A percentile compares a stretch with the other conserved stretches of the same genome.
Evolutionary conservation across 2,329 filamentous ascomycete species (phyloP).

Genomic region (Clonostachys rhizophaga): DNA sequence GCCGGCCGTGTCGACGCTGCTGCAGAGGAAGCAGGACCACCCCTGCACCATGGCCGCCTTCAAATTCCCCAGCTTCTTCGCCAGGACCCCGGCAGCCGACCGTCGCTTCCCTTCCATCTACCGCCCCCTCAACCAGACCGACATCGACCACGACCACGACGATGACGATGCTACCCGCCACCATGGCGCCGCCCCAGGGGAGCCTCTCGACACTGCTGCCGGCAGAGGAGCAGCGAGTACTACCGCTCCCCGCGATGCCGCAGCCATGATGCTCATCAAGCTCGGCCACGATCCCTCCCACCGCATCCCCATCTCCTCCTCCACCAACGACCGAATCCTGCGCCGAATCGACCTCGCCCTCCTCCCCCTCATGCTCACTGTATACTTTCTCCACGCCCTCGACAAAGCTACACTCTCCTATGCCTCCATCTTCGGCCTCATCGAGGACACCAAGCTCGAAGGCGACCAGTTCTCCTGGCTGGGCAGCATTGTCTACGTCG

Average conservation of each 20-base stretch:
- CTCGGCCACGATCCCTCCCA: constrained; percentile 26
- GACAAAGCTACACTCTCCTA: constrained; percentile 60
- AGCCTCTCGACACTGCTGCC: too few species aligned
- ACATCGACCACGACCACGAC: too few species aligned
- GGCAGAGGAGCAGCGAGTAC: neutral
- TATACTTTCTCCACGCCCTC: constrained; percentile 59
- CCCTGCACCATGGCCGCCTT: too few species aligned
- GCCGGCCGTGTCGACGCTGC: too few species aligned
- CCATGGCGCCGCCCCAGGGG: too few species aligned
- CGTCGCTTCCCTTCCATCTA: too few species aligned
- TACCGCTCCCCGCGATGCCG: constrained; percentile 27
- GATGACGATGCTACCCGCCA: too few species aligned
- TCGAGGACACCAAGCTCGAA: constrained; percentile 50
- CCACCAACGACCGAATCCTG: constrained; percentile 25
- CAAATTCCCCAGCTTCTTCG: too few species aligned
- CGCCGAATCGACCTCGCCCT: constrained; percentile 32
- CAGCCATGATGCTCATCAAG: constrained; percentile 36
- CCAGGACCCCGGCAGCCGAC: too few species aligned
- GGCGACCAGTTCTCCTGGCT: constrained; percentile 58
- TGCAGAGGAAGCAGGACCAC: too few species aligned
- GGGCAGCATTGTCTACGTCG: constrained; percentile 56
- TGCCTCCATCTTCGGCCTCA: constrained; percentile 58
- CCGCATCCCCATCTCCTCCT: constrained; percentile 20
- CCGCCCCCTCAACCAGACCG: too few species aligned
- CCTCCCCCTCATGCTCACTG: constrained; percentile 43